A percentile compares a stretch with the other conserved stretches of the same genome.
phyloP scores from a whole-genome alignment of 768 basidiomycete genomes.

The Mrakia gelida region DNA sequence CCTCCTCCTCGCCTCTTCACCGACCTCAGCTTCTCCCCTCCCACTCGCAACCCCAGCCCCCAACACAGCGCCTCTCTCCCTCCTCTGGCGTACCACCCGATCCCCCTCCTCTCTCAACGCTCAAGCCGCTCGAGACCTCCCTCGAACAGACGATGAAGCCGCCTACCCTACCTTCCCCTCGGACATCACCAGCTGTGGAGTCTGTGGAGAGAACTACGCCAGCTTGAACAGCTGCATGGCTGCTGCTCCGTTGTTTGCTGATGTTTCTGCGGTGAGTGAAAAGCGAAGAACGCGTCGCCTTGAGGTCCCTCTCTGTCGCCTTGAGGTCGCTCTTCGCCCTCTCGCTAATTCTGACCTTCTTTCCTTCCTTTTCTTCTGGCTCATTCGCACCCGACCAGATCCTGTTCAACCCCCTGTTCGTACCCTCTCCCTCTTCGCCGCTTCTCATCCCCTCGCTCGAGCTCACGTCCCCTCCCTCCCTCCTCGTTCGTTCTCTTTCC shows the following conservation, averaged over 20 bases:
- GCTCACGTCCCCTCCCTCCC: too few species aligned
- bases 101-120: not conserved
- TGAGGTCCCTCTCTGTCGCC: too few species aligned
- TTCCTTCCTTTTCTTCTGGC: not conserved
- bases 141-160: not conserved
- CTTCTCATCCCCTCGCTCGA: not conserved
- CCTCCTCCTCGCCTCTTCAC: not conserved
- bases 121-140: not conserved
- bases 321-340: too few species aligned
- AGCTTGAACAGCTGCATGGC: slow-evolving; percentile 58
- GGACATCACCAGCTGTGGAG: slow-evolving; percentile 57
- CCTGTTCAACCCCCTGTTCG: slow-evolving; percentile 55
- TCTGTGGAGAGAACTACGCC: slow-evolving; percentile 54
- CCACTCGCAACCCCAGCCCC: not conserved
- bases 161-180: slow-evolving; percentile 49
- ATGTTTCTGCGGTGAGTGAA: slow-evolving; percentile 53
- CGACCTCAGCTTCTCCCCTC: not conserved
- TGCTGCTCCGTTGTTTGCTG: slow-evolving; percentile 57
- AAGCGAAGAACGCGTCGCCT: too few species aligned
- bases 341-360: not conserved
- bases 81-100: not conserved
- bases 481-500: not conserved
- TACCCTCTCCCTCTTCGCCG: too few species aligned
- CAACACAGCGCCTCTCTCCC: not conserved
- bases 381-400: slow-evolving; percentile 46